phyloP scores from a whole-genome alignment of 495 filamentous ascomycete species.

The Parachaetomium inaequale region DNA sequence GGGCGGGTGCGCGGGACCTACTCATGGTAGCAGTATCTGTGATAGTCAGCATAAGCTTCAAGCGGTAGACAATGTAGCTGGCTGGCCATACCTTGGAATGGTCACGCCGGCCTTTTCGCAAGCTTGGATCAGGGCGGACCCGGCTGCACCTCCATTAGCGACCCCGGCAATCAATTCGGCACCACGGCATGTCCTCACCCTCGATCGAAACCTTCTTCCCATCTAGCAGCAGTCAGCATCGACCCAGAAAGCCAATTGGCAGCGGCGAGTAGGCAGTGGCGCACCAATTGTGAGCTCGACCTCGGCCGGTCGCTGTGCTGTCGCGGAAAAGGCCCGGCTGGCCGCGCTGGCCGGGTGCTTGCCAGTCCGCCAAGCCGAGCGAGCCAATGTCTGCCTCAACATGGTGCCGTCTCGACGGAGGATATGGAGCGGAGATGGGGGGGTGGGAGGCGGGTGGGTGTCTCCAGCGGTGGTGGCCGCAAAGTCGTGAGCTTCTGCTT shows the following conservation, averaged over 20 bases:
- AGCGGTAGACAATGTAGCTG: background rate
- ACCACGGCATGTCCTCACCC: conserved; percentile 52
- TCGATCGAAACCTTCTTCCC: conserved; percentile 94
- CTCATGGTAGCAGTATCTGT: conserved; percentile 98
- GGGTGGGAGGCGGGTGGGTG: conserved; percentile 10
- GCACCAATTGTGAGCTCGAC: conserved; percentile 92
- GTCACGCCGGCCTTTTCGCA: conserved; percentile 94
- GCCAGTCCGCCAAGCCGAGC: conserved; percentile 78
- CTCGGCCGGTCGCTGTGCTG: conserved; percentile 69
- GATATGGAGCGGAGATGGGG: conserved; percentile 25
- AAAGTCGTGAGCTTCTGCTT: conserved; percentile 12
- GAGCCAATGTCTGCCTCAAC: conserved; percentile 81
- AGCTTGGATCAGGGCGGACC: conserved; percentile 95
- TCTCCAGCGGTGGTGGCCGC: conserved; percentile 18
- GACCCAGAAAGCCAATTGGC: conserved; percentile 20
- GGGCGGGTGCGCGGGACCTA: conserved; percentile 40
- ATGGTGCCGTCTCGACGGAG: conserved; percentile 62
- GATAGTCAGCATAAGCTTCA: conserved; percentile 37
- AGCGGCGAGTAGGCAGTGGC: conserved; percentile 26
- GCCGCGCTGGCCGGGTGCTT: conserved; percentile 60
- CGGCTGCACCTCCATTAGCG: conserved; percentile 50
- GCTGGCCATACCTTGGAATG: conserved; percentile 66
- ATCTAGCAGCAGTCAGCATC: conserved; percentile 57
- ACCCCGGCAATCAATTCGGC: conserved; percentile 26
- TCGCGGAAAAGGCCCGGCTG: conserved; percentile 71